Conservation (phyloP, 2,329 filamentous ascomycete genomes). For the Nothophaeocryptopus gaeumannii region DNA sequence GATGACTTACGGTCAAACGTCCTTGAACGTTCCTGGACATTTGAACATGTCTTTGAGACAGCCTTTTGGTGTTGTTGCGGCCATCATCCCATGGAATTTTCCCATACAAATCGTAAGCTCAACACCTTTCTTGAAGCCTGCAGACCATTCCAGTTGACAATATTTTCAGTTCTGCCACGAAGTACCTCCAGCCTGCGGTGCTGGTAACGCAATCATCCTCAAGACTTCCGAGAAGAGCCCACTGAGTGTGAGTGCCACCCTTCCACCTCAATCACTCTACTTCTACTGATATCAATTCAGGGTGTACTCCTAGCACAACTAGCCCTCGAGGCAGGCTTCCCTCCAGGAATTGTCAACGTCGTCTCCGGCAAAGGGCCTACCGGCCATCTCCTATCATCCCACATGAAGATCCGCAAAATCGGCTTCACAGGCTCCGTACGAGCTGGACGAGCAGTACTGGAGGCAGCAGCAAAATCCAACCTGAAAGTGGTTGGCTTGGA, state of each 20-base stretch:
- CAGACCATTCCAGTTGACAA: too few relatives aligned
- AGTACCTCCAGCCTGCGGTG: background rate
- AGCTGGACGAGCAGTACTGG: conserved; percentile 43
- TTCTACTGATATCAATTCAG: too few relatives aligned
- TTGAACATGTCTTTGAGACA: background rate
- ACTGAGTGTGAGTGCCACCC: conserved; percentile 49
- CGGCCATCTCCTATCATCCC: conserved; percentile 28
- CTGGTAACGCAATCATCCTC: conserved; percentile 59
- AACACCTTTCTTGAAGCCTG: too few relatives aligned
- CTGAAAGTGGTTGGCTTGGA: conserved; percentile 50
- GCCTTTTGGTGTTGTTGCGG: conserved; percentile 35
- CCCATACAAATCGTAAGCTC: conserved; percentile 41
- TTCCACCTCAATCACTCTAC: too few relatives aligned
- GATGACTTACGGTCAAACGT: too few relatives aligned
- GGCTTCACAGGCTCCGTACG: conserved; percentile 46
- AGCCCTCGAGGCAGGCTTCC: conserved; percentile 46
- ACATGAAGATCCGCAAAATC: conserved; percentile 53
- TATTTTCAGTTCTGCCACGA: too few relatives aligned
- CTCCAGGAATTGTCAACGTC: conserved; percentile 44
- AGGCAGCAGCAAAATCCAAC: conserved; percentile 35
- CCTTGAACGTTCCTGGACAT: conserved; percentile 32
- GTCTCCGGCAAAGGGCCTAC: conserved; percentile 49
- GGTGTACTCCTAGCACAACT: conserved; percentile 30
- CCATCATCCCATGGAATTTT: conserved; percentile 82
- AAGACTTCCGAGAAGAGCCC: conserved; percentile 65